Evolutionary conservation across 2,329 filamentous ascomycete genomes (phyloP), one percentile per base, ranked within the genome.

Genomic region (Fusarium liriodendri): DNA sequence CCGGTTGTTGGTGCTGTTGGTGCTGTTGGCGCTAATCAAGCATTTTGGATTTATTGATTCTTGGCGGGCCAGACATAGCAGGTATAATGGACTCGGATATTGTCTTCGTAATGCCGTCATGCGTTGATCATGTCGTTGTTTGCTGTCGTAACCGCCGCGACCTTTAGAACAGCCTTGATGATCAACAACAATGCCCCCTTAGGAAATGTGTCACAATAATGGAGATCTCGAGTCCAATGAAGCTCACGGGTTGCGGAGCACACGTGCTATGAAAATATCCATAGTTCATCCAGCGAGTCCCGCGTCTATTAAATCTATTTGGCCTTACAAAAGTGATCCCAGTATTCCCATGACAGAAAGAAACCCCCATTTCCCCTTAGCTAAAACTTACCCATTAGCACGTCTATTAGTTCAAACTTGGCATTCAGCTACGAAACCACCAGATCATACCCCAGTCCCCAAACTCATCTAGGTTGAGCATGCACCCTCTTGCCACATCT

Each of bases 401-500:
- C 42, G 13, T 45, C 42, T 45, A 45, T 45, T 45, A 45, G 42
- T 25, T 8, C 22, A 8, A 25, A 22, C 20, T 9, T 25, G 7
- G 13, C 13, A 45, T 25, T 2, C 8, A 16, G 22, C 42, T 45
- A 16, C 20, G 6, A 14, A 5, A 3, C 16, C 9, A 3, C 38
- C 38, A 4, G 10, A 40, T 40, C 38, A 5, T 14, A 0, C 20
- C 4, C 42, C 42, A 45, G 20, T 6, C 20, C 9, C 42, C 7
- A 7, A 45, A 25, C 16, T 25, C 20, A 16, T 25, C 42, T 45
- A 45, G 47, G 29, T 13, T 72, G 32, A 74, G 63, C 76, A 77
- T 16, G 65, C 62, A 2, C 83, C 83, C 62, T 82, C 72, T 64
- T 83, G 81, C 84, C 84, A 86, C 83, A 86, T 86, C 76, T 82